Percentiles rank a stretch among this genome's conserved stretches.
phyloP scores from a whole-genome alignment of 169 alveolate genomes.

The Theileria equi region DNA sequence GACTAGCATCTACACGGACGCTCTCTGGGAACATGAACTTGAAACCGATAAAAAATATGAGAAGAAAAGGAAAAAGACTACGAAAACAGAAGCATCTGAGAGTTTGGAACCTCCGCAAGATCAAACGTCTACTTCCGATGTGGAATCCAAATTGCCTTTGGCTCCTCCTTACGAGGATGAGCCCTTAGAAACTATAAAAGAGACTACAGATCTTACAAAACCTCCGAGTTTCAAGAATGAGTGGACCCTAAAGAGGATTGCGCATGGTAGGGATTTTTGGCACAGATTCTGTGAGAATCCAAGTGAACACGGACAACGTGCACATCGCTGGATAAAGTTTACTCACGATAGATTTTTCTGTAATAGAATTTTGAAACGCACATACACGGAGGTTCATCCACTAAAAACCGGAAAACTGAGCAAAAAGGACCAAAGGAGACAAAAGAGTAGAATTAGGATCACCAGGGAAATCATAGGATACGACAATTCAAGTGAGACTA shows the following conservation, averaged over 20 bases:
- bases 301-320: constrained; percentile 27
- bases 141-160: constrained; percentile 45
- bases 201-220: constrained; percentile 9
- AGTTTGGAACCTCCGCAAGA: no score
- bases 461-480: constrained; percentile 37
- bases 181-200: constrained; percentile 41
- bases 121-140: neutral
- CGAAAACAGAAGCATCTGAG: no score
- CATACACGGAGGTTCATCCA: constrained; percentile 38
- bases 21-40: neutral
- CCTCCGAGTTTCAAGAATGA: constrained; percentile 51
- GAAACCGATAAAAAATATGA: constrained; percentile 3
- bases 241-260: constrained; percentile 47
- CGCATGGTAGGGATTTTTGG: constrained; percentile 59
- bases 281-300: constrained; percentile 57
- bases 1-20: neutral
- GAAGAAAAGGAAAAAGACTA: neutral
- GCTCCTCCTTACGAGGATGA: constrained; percentile 58
- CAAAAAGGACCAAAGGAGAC: constrained; percentile 10
- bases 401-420: constrained; percentile 40
- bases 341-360: constrained; percentile 48
- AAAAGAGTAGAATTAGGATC: constrained; percentile 22
- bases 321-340: constrained; percentile 32
- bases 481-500: constrained; percentile 58
- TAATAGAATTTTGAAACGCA: constrained; percentile 40